Conservation (phyloP, 2,329 filamentous ascomycete species). For the Fusarium mundagurra region DNA sequence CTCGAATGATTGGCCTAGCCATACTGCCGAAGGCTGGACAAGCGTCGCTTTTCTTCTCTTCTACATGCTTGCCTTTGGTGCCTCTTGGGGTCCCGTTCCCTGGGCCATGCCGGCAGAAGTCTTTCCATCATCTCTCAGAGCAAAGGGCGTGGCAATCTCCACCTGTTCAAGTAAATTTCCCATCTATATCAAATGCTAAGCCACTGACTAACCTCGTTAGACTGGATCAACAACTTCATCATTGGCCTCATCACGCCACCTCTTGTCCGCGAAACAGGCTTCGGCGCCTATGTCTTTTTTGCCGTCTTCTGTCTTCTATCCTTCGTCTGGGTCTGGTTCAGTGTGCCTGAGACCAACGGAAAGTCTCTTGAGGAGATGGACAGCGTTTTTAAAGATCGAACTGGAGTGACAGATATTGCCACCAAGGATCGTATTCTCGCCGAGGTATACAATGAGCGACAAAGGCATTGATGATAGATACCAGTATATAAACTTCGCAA, state of each 20-base stretch:
- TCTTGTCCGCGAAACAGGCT: conserved; percentile 61
- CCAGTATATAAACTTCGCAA: fast-evolving
- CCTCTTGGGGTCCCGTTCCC: conserved; percentile 64
- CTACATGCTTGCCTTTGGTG: conserved; percentile 69
- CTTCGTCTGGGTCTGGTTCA: conserved; percentile 59
- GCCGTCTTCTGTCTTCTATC: conserved; percentile 67
- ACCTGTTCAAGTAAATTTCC: conserved; percentile 58
- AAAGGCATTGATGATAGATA: not conserved
- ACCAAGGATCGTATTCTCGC: not conserved
- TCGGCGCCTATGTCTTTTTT: conserved; percentile 68
- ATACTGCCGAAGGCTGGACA: conserved; percentile 43
- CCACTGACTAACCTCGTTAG: conserved; percentile 20
- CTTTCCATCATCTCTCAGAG: conserved; percentile 68
- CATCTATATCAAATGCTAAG: fast-evolving
- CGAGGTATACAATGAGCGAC: not conserved
- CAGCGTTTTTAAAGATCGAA: conserved; percentile 44
- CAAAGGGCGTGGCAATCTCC: conserved; percentile 70
- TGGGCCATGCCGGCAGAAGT: conserved; percentile 65
- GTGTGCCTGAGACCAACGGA: conserved; percentile 67
- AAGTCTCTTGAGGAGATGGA: conserved; percentile 66
- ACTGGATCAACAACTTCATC: conserved; percentile 72
- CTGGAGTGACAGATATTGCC: conserved; percentile 32
- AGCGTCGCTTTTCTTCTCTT: conserved; percentile 51
- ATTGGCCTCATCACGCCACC: conserved; percentile 53
- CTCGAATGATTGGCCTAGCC: conserved; percentile 36